Conservation (phyloP, 345 rosid genomes). For the Lepidium didymum region DNA sequence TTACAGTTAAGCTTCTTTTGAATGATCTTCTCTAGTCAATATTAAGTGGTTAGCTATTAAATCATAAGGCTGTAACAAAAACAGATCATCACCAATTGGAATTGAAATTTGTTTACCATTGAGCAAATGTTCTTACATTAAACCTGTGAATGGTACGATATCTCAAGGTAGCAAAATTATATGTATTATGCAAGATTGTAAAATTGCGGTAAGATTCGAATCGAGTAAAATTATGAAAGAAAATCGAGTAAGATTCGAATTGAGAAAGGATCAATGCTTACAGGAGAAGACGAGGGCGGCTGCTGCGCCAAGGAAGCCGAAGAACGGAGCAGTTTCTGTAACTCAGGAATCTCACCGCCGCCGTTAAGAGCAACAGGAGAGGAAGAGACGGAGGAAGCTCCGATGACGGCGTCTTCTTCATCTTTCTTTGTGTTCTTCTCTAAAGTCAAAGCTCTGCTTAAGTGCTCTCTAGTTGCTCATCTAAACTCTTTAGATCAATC, state of each 20-base stretch:
- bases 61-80: not conserved
- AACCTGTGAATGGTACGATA: not conserved
- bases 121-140: not conserved
- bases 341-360: not conserved
- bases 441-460: slow-evolving; percentile 57
- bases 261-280: no score
- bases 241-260: no score
- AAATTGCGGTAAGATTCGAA: no score
- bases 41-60: not conserved
- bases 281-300: no score
- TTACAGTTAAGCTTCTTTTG: not conserved
- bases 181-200: not conserved
- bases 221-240: no score
- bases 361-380: slow-evolving; percentile 13
- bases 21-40: not conserved
- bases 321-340: no score
- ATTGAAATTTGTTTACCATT: not conserved
- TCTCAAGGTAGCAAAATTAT: not conserved
- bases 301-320: no score
- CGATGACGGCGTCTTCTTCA: slow-evolving; percentile 23
- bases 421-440: slow-evolving; percentile 51
- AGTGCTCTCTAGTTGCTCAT: slow-evolving; percentile 91
- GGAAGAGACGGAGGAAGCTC: slow-evolving; percentile 11
- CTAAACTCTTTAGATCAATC: slow-evolving; percentile 95
- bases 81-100: not conserved